Evolutionary conservation across 2,329 filamentous ascomycete species (phyloP).

Genomic region (Beauveria brongniartii): DNA sequence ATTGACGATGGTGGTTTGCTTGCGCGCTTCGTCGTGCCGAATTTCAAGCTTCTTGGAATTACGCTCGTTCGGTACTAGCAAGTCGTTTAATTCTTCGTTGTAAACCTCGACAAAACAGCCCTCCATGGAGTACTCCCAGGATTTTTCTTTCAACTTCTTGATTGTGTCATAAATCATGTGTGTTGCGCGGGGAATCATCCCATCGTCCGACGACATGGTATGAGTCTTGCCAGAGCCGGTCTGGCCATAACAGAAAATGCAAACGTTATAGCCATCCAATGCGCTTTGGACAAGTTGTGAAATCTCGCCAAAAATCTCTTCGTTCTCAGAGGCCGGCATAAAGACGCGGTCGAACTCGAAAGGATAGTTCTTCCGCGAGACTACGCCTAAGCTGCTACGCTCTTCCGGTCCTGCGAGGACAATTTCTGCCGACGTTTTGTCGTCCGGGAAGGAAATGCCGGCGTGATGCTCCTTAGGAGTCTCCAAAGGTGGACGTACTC

Average conservation of each 20-base stretch:
- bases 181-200: conserved; percentile 92
- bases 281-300: conserved; percentile 95
- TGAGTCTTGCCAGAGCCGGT: conserved; percentile 71
- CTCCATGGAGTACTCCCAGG: conserved; percentile 91
- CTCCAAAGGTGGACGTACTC: conserved; percentile 69
- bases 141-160: conserved; percentile 74
- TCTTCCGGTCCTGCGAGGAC: conserved; percentile 76
- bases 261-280: conserved; percentile 95
- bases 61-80: conserved; percentile 53
- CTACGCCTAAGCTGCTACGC: conserved; percentile 67
- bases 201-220: conserved; percentile 85
- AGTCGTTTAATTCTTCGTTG: conserved; percentile 92
- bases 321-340: conserved; percentile 65
- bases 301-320: conserved; percentile 90
- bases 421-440: conserved; percentile 82
- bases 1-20: conserved; percentile 75
- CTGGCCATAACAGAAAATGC: conserved; percentile 97
- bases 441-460: conserved; percentile 70
- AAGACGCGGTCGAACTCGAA: conserved; percentile 96
- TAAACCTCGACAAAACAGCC: conserved; percentile 96
- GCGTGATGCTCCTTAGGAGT: conserved; percentile 56
- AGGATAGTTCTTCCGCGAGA: conserved; percentile 69
- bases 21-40: conserved; percentile 72
- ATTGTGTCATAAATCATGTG: conserved; percentile 90
- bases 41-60: conserved; percentile 78